Evolutionary conservation across 805 yeast species (phyloP).

Genomic region (Starmerella gropengiesseri): DNA sequence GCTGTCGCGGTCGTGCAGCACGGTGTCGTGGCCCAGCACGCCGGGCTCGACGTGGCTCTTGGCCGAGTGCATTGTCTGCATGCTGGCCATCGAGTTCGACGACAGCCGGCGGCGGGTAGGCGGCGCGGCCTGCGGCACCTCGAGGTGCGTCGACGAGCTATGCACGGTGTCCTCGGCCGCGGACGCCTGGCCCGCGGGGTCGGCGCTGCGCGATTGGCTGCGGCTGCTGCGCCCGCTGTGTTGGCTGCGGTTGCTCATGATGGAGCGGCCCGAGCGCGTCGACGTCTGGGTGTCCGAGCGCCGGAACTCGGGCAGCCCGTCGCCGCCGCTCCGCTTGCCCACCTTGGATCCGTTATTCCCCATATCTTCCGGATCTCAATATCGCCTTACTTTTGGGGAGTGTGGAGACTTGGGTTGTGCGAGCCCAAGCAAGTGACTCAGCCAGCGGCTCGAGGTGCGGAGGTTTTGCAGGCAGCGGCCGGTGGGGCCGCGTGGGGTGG

Average conservation of each 20-base stretch:
- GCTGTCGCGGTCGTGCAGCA: neutral
- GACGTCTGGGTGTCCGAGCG: constrained; percentile 36
- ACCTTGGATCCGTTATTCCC: constrained; percentile 30
- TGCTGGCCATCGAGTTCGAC: constrained; percentile 16
- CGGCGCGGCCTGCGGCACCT: constrained; percentile 2
- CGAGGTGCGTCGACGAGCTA: neutral
- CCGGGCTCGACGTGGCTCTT: constrained; percentile 10
- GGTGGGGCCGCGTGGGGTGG: too few species aligned
- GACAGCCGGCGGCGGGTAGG: constrained; percentile 13
- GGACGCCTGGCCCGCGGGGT: neutral
- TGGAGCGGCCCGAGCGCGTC: constrained; percentile 22
- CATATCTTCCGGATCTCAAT: constrained; percentile 24
- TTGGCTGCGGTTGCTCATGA: constrained; percentile 18
- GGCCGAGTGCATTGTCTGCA: constrained; percentile 22
- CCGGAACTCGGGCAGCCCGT: constrained; percentile 24
- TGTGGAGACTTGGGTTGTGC: too few species aligned
- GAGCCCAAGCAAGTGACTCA: too few species aligned
- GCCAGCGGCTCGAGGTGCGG: too few species aligned
- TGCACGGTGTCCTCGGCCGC: neutral
- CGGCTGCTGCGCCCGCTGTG: constrained; percentile 11
- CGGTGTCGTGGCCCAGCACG: constrained; percentile 2
- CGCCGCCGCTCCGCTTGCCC: constrained; percentile 19
- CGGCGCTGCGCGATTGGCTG: constrained; percentile 6
- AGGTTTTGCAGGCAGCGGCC: too few species aligned
- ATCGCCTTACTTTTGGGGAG: too few species aligned